Evolutionary conservation across 441 rosid genomes (phyloP).

Genomic region (Populus hybrid): DNA sequence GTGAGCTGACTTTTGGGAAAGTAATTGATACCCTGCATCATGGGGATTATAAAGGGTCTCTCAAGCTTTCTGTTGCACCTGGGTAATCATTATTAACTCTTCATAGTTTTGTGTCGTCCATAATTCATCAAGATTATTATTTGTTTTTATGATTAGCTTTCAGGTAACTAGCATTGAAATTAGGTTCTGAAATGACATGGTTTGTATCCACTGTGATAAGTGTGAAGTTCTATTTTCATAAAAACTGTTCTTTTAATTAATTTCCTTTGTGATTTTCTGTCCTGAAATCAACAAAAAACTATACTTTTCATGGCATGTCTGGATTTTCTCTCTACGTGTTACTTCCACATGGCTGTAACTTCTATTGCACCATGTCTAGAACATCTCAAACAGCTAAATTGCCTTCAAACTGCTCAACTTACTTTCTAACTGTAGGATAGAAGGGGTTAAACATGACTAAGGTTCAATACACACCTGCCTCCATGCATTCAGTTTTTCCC

Average conservation of each 20-base stretch:
- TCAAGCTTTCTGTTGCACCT: constrained; percentile 69
- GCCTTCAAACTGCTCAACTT: not conserved
- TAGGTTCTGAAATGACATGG: not conserved
- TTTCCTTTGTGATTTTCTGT: not conserved
- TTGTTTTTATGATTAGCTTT: not conserved
- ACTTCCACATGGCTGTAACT: not conserved
- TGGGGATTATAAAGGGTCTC: constrained; percentile 79
- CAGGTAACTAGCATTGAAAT: not conserved
- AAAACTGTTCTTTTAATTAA: not conserved
- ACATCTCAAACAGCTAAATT: not conserved
- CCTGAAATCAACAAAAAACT: not conserved
- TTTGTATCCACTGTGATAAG: not conserved
- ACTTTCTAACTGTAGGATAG: not conserved
- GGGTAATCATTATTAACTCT: constrained; percentile 48
- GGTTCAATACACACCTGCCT: not conserved
- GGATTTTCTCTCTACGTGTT: not conserved
- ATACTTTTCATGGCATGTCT: not conserved
- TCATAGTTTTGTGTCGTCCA: not conserved
- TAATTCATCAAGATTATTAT: not conserved
- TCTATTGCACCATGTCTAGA: not conserved
- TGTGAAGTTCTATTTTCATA: not conserved
- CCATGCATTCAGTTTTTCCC: not conserved
- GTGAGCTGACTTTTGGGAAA: constrained; percentile 80
- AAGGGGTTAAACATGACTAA: not conserved
- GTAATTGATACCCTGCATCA: constrained; percentile 54